Percentiles rank a stretch among this genome's conserved stretches.
Conservation (phyloP, 2,329 filamentous ascomycete genomes). For the Epicoccum sorghinum region DNA sequence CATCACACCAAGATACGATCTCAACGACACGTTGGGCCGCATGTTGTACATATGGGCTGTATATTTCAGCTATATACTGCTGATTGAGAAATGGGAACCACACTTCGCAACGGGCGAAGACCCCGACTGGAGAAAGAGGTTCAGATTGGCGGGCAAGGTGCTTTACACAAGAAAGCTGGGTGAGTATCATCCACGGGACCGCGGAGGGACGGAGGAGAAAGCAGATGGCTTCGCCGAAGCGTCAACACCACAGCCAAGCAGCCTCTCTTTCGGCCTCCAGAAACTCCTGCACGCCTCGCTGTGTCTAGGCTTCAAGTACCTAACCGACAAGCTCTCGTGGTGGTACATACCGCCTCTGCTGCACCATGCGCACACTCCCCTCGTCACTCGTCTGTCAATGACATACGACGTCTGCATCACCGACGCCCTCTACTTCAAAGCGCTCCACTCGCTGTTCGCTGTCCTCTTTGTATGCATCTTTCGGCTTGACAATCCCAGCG, state of each 20-base stretch:
- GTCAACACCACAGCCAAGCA: too few relatives aligned
- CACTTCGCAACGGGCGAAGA: background rate
- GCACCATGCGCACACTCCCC: background rate
- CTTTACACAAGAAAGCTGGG: background rate
- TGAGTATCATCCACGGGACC: background rate
- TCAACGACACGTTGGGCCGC: constrained; percentile 24
- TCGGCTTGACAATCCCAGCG: constrained; percentile 8
- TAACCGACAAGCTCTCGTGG: too few relatives aligned
- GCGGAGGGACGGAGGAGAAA: background rate
- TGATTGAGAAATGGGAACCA: constrained; percentile 16
- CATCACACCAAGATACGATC: constrained; percentile 3
- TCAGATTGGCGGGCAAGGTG: background rate
- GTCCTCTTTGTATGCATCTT: constrained; percentile 15
- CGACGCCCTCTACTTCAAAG: constrained; percentile 22
- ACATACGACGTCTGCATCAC: constrained; percentile 18
- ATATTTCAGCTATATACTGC: constrained; percentile 23
- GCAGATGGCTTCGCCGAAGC: background rate
- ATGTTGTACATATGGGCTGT: constrained; percentile 28
- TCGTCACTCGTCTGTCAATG: background rate
- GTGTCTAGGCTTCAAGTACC: too few relatives aligned
- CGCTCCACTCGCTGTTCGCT: constrained; percentile 20
- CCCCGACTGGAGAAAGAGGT: background rate
- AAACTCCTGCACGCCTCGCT: too few relatives aligned
- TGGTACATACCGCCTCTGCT: background rate
- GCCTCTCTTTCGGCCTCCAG: too few relatives aligned